phyloP scores from a whole-genome alignment of 1,139 yeast genomes.

The Yamadazyma siamensis region DNA sequence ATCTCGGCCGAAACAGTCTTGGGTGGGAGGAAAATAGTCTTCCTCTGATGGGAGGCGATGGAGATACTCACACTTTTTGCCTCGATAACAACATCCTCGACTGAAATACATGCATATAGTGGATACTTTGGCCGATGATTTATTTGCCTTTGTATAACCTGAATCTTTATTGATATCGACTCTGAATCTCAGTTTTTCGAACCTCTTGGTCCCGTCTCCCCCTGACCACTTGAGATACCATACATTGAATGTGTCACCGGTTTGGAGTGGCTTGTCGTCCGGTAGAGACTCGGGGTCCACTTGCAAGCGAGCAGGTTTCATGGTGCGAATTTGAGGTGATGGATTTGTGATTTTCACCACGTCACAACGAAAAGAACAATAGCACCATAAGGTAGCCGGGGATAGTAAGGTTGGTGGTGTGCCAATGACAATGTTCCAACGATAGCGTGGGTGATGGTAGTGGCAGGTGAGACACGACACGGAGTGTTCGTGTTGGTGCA shows the following conservation, averaged over 20 bases:
- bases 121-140: constrained; percentile 14
- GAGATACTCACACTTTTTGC: constrained; percentile 68
- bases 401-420: too few relatives aligned
- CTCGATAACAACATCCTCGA: constrained; percentile 81
- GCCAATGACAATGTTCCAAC: too few relatives aligned
- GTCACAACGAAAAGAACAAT: too few relatives aligned
- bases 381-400: too few relatives aligned
- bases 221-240: constrained; percentile 92
- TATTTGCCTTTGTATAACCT: constrained; percentile 72
- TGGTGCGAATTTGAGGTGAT: too few relatives aligned
- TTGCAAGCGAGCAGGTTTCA: constrained; percentile 57
- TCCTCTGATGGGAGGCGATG: constrained; percentile 66
- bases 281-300: constrained; percentile 64
- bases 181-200: constrained; percentile 38
- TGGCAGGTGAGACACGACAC: too few relatives aligned
- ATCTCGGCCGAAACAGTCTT: constrained; percentile 93
- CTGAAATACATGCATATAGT: constrained; percentile 82
- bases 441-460: too few relatives aligned
- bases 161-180: constrained; percentile 63
- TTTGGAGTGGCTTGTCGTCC: constrained; percentile 71
- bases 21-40: constrained; percentile 54
- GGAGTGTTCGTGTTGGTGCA: too few relatives aligned
- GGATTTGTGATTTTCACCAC: too few relatives aligned
- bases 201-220: constrained; percentile 46
- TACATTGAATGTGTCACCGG: constrained; percentile 76